Base-by-base conservation (phyloP, 768 basidiomycete genomes). In the Lepiota subincarnata region DNA sequence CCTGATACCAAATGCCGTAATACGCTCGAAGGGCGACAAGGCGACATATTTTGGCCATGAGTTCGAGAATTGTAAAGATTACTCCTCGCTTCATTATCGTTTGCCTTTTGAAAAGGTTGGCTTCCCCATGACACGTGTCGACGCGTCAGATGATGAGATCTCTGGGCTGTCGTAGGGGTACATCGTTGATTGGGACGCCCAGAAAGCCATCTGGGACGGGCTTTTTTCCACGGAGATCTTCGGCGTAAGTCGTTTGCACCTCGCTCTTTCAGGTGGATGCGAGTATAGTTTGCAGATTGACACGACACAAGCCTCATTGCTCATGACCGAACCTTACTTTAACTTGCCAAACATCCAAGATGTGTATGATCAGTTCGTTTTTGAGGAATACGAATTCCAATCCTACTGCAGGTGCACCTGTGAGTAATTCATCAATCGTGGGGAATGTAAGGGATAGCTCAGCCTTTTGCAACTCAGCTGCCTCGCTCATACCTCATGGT, bases 241-340 rank as follows among this genome's bases (percentile, higher is more conserved):
- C 52, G 80, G 80, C 57, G 90, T 89, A 66, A 64, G 74, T 14
- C 50, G 42, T 55, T 42, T 39, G 42, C 31, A 22, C 18, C 24
- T 53, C 26, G 14, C 13, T 13, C 3, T 50, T 20, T 16, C 38
- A 44, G 16, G 22, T 49, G 45, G 24, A 12, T 22, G 40, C 49
- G 37, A 50, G 24, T 20, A 8, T 36, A 45, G 24, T 22, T 19
- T 20, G 18, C 58, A 95, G 92, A 71, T 92, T 52, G 81, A 91
- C 63, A 83, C 92, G 0, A 71, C 82, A 1, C 76, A 81, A 47
- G 82, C 87, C 0, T 84, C 88, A 3, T 73, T 98, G 34, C 73
- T 98, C 45, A 80, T 98, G 52, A 97, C 96, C 4, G 95, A 98
- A 70, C 93, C 95, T 4, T 92, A 91, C 65, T 90, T 96, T 78